A percentile compares a stretch with the other conserved stretches of the same genome.
phyloP scores from a whole-genome alignment of 306 rosid species.

The Trichosanthes cucumerina region DNA sequence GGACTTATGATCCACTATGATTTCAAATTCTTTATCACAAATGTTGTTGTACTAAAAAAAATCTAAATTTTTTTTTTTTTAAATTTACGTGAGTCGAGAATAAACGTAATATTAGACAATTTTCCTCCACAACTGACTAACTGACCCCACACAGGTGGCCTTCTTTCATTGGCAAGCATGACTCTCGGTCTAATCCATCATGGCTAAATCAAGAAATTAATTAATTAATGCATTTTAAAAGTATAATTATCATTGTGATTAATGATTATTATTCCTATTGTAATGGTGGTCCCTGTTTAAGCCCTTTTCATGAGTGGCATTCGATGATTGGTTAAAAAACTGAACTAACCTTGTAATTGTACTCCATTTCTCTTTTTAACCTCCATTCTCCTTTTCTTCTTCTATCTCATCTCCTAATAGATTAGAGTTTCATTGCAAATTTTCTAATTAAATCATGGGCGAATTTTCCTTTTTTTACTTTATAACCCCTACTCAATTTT shows the following conservation, averaged over 20 bases:
- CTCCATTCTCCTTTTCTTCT: not conserved
- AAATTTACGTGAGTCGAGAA: no score
- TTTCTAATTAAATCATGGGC: not conserved
- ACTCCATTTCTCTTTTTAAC: not conserved
- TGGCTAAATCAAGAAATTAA: not conserved
- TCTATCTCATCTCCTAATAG: not conserved
- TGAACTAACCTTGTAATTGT: not conserved
- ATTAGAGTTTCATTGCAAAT: not conserved
- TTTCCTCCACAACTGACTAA: no score
- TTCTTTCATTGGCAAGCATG: not conserved
- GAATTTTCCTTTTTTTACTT: not conserved
- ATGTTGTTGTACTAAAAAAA: no score
- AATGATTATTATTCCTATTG: not conserved
- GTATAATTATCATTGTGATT: not conserved
- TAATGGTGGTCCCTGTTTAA: not conserved
- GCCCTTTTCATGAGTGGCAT: not conserved
- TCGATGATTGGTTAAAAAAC: not conserved
- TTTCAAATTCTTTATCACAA: no score
- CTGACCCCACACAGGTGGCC: no score
- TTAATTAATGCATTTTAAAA: not conserved
- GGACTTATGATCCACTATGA: no score
- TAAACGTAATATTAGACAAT: no score
- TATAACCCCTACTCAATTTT: not conserved
- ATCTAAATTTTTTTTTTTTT: no score
- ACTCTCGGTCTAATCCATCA: not conserved